phyloP scores from a whole-genome alignment of 2,329 filamentous ascomycete genomes.

The Diaporthe sp. region DNA sequence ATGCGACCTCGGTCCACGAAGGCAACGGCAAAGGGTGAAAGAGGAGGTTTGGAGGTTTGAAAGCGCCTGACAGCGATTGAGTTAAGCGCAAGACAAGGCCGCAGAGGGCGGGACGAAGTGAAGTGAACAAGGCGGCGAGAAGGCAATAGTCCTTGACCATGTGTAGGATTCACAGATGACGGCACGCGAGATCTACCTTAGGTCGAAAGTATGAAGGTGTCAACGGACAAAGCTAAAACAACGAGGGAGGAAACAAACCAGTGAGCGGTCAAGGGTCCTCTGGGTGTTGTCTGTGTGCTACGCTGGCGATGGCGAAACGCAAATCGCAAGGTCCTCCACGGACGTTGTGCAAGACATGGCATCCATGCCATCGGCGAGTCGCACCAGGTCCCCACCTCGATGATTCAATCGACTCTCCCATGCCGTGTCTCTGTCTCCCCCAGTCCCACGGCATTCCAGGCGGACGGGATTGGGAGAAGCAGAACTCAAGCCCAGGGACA shows the following conservation, averaged over 20 bases:
- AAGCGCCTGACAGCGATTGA: neutral
- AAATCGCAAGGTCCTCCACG: constrained; percentile 24
- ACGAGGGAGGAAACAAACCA: constrained; percentile 29
- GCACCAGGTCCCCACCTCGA: constrained; percentile 22
- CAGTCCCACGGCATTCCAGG: constrained; percentile 7
- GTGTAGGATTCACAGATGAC: constrained; percentile 18
- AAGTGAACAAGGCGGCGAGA: constrained; percentile 3
- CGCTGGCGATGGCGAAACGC: constrained; percentile 30
- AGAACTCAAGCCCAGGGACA: neutral
- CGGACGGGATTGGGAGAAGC: neutral
- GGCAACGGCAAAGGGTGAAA: neutral
- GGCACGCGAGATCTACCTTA: constrained; percentile 18
- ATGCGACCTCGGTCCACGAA: constrained; percentile 16
- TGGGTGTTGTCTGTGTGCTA: constrained; percentile 16
- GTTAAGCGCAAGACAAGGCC: neutral
- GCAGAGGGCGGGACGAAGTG: constrained; percentile 14
- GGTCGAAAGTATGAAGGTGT: constrained; percentile 5
- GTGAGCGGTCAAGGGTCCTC: constrained; percentile 21
- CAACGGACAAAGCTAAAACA: constrained; percentile 26
- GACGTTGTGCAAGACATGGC: constrained; percentile 22
- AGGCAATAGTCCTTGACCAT: constrained; percentile 8
- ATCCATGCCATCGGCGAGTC: constrained; percentile 25
- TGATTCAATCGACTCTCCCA: constrained; percentile 6
- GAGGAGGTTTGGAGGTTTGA: neutral
- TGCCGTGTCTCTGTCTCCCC: constrained; percentile 16